These are phyloP conservation scores for Aspergillus felis DNA, from an alignment of 2,329 filamentous ascomycete genomes.

Conservation along the genomic window DNA sequence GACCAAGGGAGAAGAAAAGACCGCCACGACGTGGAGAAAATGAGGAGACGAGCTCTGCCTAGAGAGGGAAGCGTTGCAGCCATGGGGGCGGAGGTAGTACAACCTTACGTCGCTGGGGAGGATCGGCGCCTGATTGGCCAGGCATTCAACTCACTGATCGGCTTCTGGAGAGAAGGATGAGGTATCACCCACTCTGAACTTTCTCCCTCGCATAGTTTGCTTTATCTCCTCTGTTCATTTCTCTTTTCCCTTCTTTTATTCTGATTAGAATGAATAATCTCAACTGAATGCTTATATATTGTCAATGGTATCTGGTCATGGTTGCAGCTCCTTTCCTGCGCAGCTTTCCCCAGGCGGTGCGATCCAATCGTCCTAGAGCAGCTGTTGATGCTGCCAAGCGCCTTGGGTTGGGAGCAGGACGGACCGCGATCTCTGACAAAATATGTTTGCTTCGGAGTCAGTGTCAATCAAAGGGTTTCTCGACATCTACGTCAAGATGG, in stretches of 20 bases:
- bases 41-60: background rate
- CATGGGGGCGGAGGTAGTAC: constrained; percentile 11
- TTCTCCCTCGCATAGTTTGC: constrained; percentile 8
- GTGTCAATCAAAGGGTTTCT: constrained; percentile 21
- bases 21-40: background rate
- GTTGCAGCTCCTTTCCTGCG: constrained; percentile 29
- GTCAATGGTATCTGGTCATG: constrained; percentile 18
- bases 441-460: background rate
- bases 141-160: constrained; percentile 12
- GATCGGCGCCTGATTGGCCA: constrained; percentile 16
- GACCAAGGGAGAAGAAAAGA: background rate
- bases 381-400: constrained; percentile 4
- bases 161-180: background rate
- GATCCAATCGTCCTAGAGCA: constrained; percentile 9
- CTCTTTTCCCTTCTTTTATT: background rate
- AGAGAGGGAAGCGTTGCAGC: constrained; percentile 1
- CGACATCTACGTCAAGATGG: constrained; percentile 19
- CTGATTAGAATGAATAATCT: background rate
- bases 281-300: background rate
- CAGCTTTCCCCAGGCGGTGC: constrained; percentile 21
- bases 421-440: background rate
- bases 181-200: background rate
- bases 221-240: background rate
- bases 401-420: background rate
- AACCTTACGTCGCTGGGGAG: constrained; percentile 11